Base-by-base conservation (phyloP, 192 early-diverging fungal genomes). In the Coemansia erecta region DNA sequence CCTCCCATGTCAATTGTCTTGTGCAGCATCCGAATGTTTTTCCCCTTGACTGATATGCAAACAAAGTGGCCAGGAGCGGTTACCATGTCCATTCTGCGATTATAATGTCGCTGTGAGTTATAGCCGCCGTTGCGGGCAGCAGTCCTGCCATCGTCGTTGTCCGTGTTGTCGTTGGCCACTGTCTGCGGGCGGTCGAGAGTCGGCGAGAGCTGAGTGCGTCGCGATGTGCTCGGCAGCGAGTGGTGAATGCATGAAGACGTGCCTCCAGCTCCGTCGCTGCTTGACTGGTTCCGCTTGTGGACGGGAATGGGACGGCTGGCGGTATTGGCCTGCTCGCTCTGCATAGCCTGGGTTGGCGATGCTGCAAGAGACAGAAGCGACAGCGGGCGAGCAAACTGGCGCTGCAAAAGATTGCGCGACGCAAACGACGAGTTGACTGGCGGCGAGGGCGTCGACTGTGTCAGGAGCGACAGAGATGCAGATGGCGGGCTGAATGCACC, bases 401-500 rank as follows among this genome's bases (percentile, higher is more conserved):
- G 13, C 8, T 39, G 6, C 7, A 18, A 33, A 15, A 39, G 8
- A 18, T 33, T 19, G 7, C 15, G 24, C 13, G 51, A 33, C 12
- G 51, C 51, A 53, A 39, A 53, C 14, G 13, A 53, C n/a, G 8
- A 18, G 15, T 23, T 49, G 46, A 26, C 44, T 26, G 28, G 12
- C 2, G 35, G 33, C 8, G 15, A n/a, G n/a, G 28, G 28, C 15
- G 35, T n/a, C 2, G 52, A 53, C 15, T 11, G 28, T 9, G 33
- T 5, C 31, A 53, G 11, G 28, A 60, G 28, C 11, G 22, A 45
- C 17, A 60, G 31, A 7, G 58, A 18, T n/a, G 47, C 46, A 35
- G 21, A 13, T 50, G 47, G 46, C 18, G 58, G 58, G 22, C 58
- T 60, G 23, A 60, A 60, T 4, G 58, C 58, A 24, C 58, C 58